phyloP scores from a whole-genome alignment of 768 basidiomycete species.

The Termitomyces sp. region DNA sequence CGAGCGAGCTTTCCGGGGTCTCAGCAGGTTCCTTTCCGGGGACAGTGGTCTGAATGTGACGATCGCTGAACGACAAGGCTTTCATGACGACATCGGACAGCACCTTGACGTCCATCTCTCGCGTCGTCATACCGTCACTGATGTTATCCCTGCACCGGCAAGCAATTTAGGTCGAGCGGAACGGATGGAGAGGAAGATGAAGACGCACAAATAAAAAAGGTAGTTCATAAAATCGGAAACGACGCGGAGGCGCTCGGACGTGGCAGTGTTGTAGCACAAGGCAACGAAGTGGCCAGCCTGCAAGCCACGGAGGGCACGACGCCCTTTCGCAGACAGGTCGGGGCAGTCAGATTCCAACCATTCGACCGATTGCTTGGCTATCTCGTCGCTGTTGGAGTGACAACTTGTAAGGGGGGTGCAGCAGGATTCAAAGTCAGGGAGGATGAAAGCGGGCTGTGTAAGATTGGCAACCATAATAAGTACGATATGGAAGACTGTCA shows the following conservation, averaged over 20 bases:
- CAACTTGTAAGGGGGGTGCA: constrained; percentile 46
- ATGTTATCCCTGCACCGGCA: constrained; percentile 54
- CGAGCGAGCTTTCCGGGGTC: too few relatives aligned
- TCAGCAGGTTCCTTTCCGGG: too few relatives aligned
- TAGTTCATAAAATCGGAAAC: constrained; percentile 70
- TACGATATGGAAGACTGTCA: background rate
- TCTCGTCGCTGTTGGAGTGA: constrained; percentile 42
- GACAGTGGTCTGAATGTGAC: too few relatives aligned
- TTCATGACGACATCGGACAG: constrained; percentile 70
- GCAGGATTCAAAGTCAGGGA: constrained; percentile 55
- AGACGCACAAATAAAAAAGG: constrained; percentile 48
- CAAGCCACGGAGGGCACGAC: constrained; percentile 50
- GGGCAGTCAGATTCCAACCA: constrained; percentile 51
- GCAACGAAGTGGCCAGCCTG: constrained; percentile 68
- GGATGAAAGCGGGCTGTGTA: constrained; percentile 33
- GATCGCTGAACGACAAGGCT: too few relatives aligned
- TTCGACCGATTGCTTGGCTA: constrained; percentile 45
- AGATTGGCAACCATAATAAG: background rate
- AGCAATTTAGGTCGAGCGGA: constrained; percentile 12
- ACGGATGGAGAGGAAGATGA: constrained; percentile 6
- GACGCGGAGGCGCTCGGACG: constrained; percentile 56
- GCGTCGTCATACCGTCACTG: constrained; percentile 73
- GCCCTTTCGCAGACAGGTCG: constrained; percentile 41
- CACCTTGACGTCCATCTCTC: constrained; percentile 43
- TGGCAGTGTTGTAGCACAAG: constrained; percentile 56